Conservation (phyloP, 805 yeast species). For the Saturnispora bothae region DNA sequence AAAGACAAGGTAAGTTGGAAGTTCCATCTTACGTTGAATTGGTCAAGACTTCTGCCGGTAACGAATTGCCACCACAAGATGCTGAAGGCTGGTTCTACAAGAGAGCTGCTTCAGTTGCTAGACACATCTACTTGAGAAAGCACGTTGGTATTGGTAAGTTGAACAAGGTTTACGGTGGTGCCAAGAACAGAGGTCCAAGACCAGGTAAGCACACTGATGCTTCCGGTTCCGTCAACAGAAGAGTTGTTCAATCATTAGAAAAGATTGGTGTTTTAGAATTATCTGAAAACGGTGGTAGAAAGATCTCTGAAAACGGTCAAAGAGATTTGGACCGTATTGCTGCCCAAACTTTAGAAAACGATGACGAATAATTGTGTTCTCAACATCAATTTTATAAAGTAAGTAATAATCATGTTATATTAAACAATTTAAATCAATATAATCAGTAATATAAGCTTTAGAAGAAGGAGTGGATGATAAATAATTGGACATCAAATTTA, state of each 20-base stretch:
- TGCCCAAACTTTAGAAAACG: slow-evolving; percentile 88
- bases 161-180: slow-evolving; percentile 99
- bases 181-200: slow-evolving; percentile 97
- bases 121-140: slow-evolving; percentile 99
- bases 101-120: slow-evolving; percentile 99
- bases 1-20: slow-evolving; percentile 99
- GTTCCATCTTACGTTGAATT: slow-evolving; percentile 99
- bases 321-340: slow-evolving; percentile 99
- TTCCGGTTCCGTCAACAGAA: slow-evolving; percentile 99
- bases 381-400: slow-evolving; percentile 1
- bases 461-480: too few relatives aligned
- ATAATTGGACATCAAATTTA: too few relatives aligned
- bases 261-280: slow-evolving; percentile 95
- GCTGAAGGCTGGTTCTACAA: slow-evolving; percentile 99
- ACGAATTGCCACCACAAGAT: slow-evolving; percentile 99
- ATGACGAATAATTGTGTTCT: slow-evolving; percentile 33
- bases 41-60: slow-evolving; percentile 98
- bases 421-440: neutral
- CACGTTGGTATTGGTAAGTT: slow-evolving; percentile 98
- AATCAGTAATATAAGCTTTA: too few relatives aligned
- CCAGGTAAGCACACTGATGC: slow-evolving; percentile 98
- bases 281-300: slow-evolving; percentile 98
- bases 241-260: slow-evolving; percentile 94
- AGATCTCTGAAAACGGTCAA: slow-evolving; percentile 98
- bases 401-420: slow-evolving; percentile 1